phyloP scores from a whole-genome alignment of 306 rosid species.

The Prunus kanzakura region DNA sequence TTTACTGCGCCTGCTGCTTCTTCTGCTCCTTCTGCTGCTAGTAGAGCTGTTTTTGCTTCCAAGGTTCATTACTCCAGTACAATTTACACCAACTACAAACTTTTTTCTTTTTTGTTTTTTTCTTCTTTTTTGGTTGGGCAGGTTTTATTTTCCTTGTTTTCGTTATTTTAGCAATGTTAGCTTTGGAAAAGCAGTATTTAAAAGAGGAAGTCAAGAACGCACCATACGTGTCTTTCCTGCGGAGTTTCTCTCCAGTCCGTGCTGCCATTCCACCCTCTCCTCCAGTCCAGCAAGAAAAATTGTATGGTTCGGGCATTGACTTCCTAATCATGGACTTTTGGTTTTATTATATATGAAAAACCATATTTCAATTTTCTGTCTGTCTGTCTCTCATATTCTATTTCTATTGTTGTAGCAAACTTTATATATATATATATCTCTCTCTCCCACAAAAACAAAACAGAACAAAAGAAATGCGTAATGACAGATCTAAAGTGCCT shows the following conservation, averaged over 20 bases:
- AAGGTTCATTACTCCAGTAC: slow-evolving; percentile 41
- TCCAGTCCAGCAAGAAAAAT: slow-evolving; percentile 19
- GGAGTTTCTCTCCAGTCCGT: background rate
- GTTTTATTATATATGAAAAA: background rate
- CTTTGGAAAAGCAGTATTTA: slow-evolving; percentile 8
- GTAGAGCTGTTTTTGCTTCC: slow-evolving; percentile 36
- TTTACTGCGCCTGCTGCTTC: slow-evolving; percentile 52
- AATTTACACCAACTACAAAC: slow-evolving; percentile 56
- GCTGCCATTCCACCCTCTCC: background rate
- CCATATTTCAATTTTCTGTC: background rate
- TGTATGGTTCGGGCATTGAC: slow-evolving; percentile 98
- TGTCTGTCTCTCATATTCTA: background rate
- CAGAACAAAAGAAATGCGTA: too few relatives aligned
- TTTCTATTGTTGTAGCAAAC: too few relatives aligned
- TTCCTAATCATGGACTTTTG: slow-evolving; percentile 46
- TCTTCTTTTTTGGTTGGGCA: slow-evolving; percentile 4
- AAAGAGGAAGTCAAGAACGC: slow-evolving; percentile 98
- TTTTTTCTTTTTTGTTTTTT: background rate
- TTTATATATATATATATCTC: too few relatives aligned
- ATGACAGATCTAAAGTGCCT: background rate
- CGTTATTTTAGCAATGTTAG: background rate
- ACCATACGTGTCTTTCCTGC: slow-evolving; percentile 49
- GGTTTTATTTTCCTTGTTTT: background rate
- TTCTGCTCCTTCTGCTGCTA: slow-evolving; percentile 9
- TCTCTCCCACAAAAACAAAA: too few relatives aligned